These are phyloP conservation scores for Amphicarpaea edgeworthii DNA, from an alignment of 306 rosid genomes.

Conservation along the genomic window DNA sequence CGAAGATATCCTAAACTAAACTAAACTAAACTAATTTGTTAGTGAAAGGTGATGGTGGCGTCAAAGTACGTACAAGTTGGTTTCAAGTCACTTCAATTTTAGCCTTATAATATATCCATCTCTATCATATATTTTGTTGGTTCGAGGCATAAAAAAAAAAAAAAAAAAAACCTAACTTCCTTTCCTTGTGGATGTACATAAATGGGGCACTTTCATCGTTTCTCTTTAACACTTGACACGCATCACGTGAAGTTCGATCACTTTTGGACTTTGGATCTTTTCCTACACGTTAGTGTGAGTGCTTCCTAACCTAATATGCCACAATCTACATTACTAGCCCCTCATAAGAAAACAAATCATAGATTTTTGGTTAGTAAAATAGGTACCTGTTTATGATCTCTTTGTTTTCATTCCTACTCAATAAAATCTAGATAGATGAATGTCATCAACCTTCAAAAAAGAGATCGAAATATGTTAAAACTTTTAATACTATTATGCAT, in stretches of 20 bases:
- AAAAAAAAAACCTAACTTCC: slow-evolving; percentile 36
- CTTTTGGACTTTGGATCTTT: slow-evolving; percentile 35
- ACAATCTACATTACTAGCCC: slow-evolving; percentile 26
- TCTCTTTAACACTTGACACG: slow-evolving; percentile 48
- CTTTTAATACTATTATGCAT: too few species aligned
- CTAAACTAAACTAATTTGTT: slow-evolving; percentile 17
- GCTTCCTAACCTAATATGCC: slow-evolving; percentile 52
- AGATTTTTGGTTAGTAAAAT: slow-evolving; percentile 7
- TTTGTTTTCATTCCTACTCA: background rate
- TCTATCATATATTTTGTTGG: slow-evolving; percentile 36
- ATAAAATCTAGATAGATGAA: background rate
- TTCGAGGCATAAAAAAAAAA: slow-evolving; percentile 47
- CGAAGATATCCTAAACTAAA: too few species aligned
- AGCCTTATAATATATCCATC: slow-evolving; percentile 34
- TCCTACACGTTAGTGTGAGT: slow-evolving; percentile 32
- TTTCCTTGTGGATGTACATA: slow-evolving; percentile 32
- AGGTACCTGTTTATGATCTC: background rate
- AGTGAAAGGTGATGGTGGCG: slow-evolving; percentile 55
- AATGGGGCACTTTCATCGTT: slow-evolving; percentile 25
- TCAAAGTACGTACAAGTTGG: slow-evolving; percentile 62
- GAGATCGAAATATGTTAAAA: background rate
- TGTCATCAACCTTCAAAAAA: too few species aligned
- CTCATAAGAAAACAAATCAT: slow-evolving; percentile 16
- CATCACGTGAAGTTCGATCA: slow-evolving; percentile 52
- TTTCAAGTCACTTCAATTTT: slow-evolving; percentile 42